Conservation (phyloP, 495 filamentous ascomycete genomes). For the Tuber calosporum region DNA sequence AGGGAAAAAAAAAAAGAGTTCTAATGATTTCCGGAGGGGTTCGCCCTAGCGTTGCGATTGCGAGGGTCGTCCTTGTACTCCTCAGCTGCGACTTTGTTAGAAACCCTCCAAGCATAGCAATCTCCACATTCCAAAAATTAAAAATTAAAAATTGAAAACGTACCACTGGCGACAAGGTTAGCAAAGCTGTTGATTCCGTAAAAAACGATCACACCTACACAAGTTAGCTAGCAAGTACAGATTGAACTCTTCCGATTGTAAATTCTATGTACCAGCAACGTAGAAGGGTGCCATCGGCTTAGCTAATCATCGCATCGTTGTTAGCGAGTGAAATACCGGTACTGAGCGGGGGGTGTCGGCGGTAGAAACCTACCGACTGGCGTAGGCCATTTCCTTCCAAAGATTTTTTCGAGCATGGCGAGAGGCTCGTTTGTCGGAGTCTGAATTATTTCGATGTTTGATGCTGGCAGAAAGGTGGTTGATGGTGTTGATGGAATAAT, state of each 20-base stretch:
- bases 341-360: constrained; percentile 10
- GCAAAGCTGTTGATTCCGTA: constrained; percentile 81
- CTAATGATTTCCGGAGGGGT: background rate
- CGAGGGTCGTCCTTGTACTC: constrained; percentile 95
- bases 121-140: background rate
- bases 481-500: constrained; percentile 33
- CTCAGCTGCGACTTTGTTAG: constrained; percentile 52
- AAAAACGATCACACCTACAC: constrained; percentile 65
- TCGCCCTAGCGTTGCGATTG: constrained; percentile 52
- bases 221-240: constrained; percentile 18
- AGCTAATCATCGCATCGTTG: constrained; percentile 51
- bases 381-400: constrained; percentile 81
- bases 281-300: constrained; percentile 86
- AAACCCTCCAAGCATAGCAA: constrained; percentile 1
- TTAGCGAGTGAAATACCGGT: constrained; percentile 21
- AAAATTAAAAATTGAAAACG: constrained; percentile 44
- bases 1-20: background rate
- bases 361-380: constrained; percentile 64
- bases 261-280: constrained; percentile 60
- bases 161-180: constrained; percentile 63
- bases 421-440: background rate
- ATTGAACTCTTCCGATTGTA: constrained; percentile 16
- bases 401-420: constrained; percentile 54
- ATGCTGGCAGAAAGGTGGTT: constrained; percentile 21
- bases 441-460: background rate